A percentile compares a stretch with the other conserved stretches of the same genome.
Conservation (phyloP, 352 stramenopile species). For the Globisporangium spiculum region DNA sequence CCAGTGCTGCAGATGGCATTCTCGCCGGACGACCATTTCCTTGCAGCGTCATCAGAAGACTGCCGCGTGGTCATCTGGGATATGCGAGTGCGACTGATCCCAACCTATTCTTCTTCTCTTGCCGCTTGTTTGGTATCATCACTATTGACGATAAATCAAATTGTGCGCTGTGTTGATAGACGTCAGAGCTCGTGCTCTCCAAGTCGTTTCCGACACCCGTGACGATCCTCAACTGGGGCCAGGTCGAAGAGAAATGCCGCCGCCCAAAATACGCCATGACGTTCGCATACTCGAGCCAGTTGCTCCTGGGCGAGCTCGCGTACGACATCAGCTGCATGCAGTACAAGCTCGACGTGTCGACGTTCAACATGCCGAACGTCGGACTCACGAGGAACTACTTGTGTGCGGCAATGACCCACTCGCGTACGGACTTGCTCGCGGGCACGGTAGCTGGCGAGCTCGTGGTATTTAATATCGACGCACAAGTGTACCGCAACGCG, state of each 20-base stretch:
- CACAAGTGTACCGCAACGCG: slow-evolving; percentile 58
- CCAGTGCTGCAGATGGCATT: slow-evolving; percentile 68
- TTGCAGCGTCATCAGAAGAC: slow-evolving; percentile 63
- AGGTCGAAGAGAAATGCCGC: slow-evolving; percentile 61
- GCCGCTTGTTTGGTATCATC: slow-evolving; percentile 4
- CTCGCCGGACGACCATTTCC: slow-evolving; percentile 75
- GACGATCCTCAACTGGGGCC: slow-evolving; percentile 69
- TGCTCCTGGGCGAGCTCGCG: slow-evolving; percentile 54
- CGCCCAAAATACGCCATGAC: slow-evolving; percentile 67
- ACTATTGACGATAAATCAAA: neutral
- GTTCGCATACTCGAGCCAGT: slow-evolving; percentile 66
- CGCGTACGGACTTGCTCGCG: slow-evolving; percentile 55
- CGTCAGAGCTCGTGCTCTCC: slow-evolving; percentile 62
- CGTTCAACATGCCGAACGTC: slow-evolving; percentile 71
- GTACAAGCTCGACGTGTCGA: slow-evolving; percentile 66
- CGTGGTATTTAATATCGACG: slow-evolving; percentile 81
- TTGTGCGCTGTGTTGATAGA: slow-evolving; percentile 29
- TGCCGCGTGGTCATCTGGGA: slow-evolving; percentile 73
- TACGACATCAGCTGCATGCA: slow-evolving; percentile 81
- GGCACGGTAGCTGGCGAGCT: slow-evolving; percentile 78
- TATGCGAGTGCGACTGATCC: slow-evolving; percentile 40
- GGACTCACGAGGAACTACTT: slow-evolving; percentile 68
- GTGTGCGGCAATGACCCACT: slow-evolving; percentile 52
- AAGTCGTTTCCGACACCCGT: slow-evolving; percentile 63
- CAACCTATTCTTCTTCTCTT: neutral